Evolutionary conservation across 176 grass and related monocot genomes (phyloP), one percentile per base, ranked within the genome.

Genomic region (Poa pratensis): DNA sequence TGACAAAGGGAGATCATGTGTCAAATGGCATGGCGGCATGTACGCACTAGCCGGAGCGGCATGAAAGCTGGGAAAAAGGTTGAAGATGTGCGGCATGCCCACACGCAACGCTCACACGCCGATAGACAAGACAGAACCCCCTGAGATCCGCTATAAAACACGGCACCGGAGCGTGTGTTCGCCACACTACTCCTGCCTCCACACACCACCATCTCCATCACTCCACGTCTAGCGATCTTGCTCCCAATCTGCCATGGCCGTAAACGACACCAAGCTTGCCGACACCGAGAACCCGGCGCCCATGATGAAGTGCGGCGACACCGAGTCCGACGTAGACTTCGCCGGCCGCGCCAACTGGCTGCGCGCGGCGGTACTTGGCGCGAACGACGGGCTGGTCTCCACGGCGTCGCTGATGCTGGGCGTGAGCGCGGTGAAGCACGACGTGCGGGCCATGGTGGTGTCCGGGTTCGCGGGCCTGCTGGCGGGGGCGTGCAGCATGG

Each of bases 391-490:
- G 0, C 87, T 94, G 10, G 93, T 94, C 20, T 94, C 93, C 16
- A 94, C 89, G 4, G 90, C 90, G 2, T 91, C 93, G 35, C 88
- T 94, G 4, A 92, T 94, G 93, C 90, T 94, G 77, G 93, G 93
- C 30, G 90, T 94, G 24, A 90, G 93, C 74, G 93, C 93, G 5
- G 86, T 92, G 20, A 92, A 92, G 74, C 74, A 78, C 7, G 90
- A 90, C 23, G 79, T 49, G 2, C 85, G 82, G 10, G 87, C 83
- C 74, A 92, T 94, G 89, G 76, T 94, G 35, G 39, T 94, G 67
- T 92, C 67, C 50, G 34, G 26, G 9, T n/a, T 9, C 85, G 93
- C 93, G 6, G 93, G 93, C 0, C 87, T 94, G 15, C 80, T 94
- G 60, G 93, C 93, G 0, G 93, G 93, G 42, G 93, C 90, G 0